A percentile compares a stretch with the other conserved stretches of the same genome.
These are phyloP conservation scores for Leptographium radiaticola DNA, from an alignment of 2,329 filamentous ascomycete species.

Conservation along the genomic window DNA sequence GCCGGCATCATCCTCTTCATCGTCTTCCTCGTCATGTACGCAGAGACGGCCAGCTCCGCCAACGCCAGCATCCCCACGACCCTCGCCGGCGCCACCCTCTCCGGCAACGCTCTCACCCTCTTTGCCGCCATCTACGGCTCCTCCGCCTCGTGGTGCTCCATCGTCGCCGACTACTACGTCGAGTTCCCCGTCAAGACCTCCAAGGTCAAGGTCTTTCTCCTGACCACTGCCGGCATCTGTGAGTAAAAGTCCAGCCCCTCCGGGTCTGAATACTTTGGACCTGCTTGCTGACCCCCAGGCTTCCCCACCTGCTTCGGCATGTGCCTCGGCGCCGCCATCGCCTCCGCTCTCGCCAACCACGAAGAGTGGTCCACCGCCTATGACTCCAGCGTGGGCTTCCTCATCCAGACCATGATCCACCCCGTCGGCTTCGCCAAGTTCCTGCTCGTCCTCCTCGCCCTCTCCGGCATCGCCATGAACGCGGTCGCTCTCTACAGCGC, in stretches of 20 bases:
- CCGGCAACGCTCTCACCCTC: slow-evolving; percentile 27
- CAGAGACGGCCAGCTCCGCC: slow-evolving; percentile 27
- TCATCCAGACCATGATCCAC: slow-evolving; percentile 45
- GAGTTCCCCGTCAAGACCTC: slow-evolving; percentile 33
- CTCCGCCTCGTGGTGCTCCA: slow-evolving; percentile 34
- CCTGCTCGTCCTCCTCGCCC: slow-evolving; percentile 43
- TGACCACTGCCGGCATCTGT: slow-evolving; percentile 32
- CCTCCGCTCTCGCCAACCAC: slow-evolving; percentile 41
- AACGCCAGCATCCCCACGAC: slow-evolving; percentile 23
- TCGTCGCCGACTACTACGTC: slow-evolving; percentile 31
- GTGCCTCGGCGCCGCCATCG: slow-evolving; percentile 50
- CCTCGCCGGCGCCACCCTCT: slow-evolving; percentile 22
- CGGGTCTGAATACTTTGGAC: neutral
- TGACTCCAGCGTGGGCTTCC: slow-evolving; percentile 40
- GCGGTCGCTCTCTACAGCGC: slow-evolving; percentile 29
- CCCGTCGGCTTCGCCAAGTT: slow-evolving; percentile 50
- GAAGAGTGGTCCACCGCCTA: slow-evolving; percentile 42
- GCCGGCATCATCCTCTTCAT: slow-evolving; percentile 33
- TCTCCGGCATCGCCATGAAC: slow-evolving; percentile 34
- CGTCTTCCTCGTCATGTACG: slow-evolving; percentile 36
- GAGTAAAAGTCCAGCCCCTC: slow-evolving; percentile 2
- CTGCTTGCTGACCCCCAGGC: slow-evolving; percentile 7
- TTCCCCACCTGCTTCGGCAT: slow-evolving; percentile 40
- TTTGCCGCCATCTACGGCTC: slow-evolving; percentile 33
- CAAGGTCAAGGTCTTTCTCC: slow-evolving; percentile 31